phyloP scores from a whole-genome alignment of 1,139 yeast genomes.

The Kurtzmaniella quercitrusa region DNA sequence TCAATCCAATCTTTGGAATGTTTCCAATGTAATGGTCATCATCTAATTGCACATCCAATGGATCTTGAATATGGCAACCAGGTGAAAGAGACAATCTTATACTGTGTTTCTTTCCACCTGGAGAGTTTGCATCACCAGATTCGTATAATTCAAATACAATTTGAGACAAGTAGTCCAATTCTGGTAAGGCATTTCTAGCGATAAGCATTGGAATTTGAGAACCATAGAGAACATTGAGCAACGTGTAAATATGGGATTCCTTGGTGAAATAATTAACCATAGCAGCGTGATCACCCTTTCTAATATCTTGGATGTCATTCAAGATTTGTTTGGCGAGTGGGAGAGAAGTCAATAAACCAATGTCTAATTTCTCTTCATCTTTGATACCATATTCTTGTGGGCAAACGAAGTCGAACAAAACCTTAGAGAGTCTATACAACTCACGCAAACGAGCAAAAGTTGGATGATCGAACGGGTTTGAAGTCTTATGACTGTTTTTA shows the following conservation, averaged over 20 bases:
- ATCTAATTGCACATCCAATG: constrained; percentile 92
- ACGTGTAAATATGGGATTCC: constrained; percentile 94
- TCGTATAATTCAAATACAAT: constrained; percentile 93
- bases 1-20: constrained; percentile 83
- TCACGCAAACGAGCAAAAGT: constrained; percentile 81
- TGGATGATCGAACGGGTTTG: constrained; percentile 76
- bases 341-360: constrained; percentile 88
- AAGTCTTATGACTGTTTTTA: constrained; percentile 19
- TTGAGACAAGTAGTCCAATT: constrained; percentile 91
- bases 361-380: constrained; percentile 91
- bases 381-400: constrained; percentile 99
- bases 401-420: constrained; percentile 92
- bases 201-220: constrained; percentile 93
- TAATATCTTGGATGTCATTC: constrained; percentile 75
- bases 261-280: constrained; percentile 91
- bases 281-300: constrained; percentile 73
- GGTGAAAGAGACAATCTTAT: constrained; percentile 88
- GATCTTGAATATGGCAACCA: constrained; percentile 97
- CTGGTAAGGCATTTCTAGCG: constrained; percentile 93
- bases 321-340: constrained; percentile 90
- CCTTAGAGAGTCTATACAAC: constrained; percentile 84
- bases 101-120: constrained; percentile 75
- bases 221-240: constrained; percentile 85
- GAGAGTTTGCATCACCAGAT: constrained; percentile 54
- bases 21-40: constrained; percentile 96